These are phyloP conservation scores for Exophiala aquamarina DNA, from an alignment of 2,329 filamentous ascomycete genomes.

Conservation along the genomic window DNA sequence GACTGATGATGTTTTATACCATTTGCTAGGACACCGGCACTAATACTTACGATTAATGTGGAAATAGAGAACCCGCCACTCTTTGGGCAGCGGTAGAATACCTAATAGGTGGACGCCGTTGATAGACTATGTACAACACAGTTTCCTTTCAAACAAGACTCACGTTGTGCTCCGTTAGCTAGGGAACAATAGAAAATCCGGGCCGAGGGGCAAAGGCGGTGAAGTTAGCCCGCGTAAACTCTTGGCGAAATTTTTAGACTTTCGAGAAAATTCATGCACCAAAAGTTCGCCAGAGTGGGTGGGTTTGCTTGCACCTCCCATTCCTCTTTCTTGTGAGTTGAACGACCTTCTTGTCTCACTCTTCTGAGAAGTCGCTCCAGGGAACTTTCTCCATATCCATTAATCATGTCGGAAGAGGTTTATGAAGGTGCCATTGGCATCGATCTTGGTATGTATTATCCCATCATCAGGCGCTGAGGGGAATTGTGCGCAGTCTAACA, in stretches of 20 bases:
- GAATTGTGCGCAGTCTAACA: slow-evolving; percentile 30
- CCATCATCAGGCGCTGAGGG: slow-evolving; percentile 22
- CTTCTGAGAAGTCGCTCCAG: neutral
- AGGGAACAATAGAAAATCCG: too few relatives aligned
- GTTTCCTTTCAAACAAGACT: too few relatives aligned
- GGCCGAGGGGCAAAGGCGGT: too few relatives aligned
- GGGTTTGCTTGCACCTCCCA: neutral
- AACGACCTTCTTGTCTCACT: neutral
- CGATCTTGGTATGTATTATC: slow-evolving; percentile 78
- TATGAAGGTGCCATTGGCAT: slow-evolving; percentile 99
- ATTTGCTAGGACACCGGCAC: too few relatives aligned
- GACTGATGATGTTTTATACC: too few relatives aligned
- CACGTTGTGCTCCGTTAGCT: too few relatives aligned
- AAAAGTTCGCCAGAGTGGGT: slow-evolving; percentile 1
- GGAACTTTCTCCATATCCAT: neutral
- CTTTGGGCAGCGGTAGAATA: too few relatives aligned
- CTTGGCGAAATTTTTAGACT: slow-evolving; percentile 3
- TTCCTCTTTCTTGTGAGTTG: neutral
- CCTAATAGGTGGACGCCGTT: too few relatives aligned
- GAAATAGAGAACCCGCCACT: too few relatives aligned
- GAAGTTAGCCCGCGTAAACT: neutral
- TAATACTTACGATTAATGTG: too few relatives aligned
- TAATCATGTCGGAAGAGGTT: slow-evolving; percentile 86
- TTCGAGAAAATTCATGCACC: neutral
- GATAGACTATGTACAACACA: too few relatives aligned